Percentiles rank a stretch among this genome's conserved stretches.
These are phyloP conservation scores for Thielaviopsis euricoi DNA, from an alignment of 2,329 filamentous ascomycete genomes.

Conservation along the genomic window DNA sequence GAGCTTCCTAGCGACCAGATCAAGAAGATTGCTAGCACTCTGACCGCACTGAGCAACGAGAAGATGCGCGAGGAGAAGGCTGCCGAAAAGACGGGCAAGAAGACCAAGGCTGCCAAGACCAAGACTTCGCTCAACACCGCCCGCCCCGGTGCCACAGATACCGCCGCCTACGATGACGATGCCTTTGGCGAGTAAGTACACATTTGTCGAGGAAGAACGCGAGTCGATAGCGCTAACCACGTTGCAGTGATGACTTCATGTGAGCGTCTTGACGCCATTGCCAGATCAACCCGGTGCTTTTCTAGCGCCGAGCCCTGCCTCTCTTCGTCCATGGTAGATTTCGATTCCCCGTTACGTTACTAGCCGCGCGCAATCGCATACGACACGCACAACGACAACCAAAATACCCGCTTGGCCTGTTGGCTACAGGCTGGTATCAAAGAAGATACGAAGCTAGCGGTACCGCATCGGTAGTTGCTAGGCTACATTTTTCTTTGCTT, in stretches of 20 bases:
- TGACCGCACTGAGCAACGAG: slow-evolving; percentile 90
- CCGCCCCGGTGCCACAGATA: slow-evolving; percentile 48
- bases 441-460: not conserved
- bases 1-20: slow-evolving; percentile 85
- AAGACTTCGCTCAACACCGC: slow-evolving; percentile 66
- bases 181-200: slow-evolving; percentile 63
- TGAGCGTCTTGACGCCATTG: slow-evolving; percentile 6
- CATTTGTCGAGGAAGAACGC: not conserved
- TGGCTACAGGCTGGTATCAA: not conserved
- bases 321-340: not conserved
- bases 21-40: slow-evolving; percentile 78
- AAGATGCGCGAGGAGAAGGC: slow-evolving; percentile 98
- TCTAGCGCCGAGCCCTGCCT: not conserved
- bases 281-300: not conserved
- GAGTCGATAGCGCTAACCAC: not conserved
- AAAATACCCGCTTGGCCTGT: not conserved
- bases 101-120: slow-evolving; percentile 89
- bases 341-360: not conserved
- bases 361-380: not conserved
- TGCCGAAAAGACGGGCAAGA: slow-evolving; percentile 87
- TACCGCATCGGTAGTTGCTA: not conserved
- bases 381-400: not conserved
- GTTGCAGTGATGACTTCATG: slow-evolving; percentile 14
- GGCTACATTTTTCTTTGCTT: not conserved
- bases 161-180: slow-evolving; percentile 56